Percentiles rank a stretch among this genome's conserved stretches.
phyloP scores from a whole-genome alignment of 2,329 filamentous ascomycete genomes.

The Aaosphaeria arxii region DNA sequence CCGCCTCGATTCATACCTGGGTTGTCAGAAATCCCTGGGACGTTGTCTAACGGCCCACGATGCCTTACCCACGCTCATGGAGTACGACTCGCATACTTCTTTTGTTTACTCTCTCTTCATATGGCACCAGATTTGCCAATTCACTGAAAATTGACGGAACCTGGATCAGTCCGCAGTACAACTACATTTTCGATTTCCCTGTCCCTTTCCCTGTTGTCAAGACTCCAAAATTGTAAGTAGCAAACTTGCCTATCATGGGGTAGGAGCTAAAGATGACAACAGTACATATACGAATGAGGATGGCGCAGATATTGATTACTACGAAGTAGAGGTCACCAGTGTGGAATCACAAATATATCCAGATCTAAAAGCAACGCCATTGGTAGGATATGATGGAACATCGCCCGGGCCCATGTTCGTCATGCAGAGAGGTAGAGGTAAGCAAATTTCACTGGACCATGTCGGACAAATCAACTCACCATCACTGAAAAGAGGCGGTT shows the following conservation, averaged over 20 bases:
- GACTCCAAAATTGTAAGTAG: conserved; percentile 6
- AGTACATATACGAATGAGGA: conserved; percentile 33
- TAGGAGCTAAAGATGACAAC: not conserved
- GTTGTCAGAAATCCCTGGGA: not conserved
- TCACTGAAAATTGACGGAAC: conserved; percentile 5
- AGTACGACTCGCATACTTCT: too few relatives aligned
- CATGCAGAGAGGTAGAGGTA: conserved; percentile 44
- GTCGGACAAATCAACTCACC: not conserved
- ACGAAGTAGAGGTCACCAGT: conserved; percentile 42
- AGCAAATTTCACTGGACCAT: not conserved
- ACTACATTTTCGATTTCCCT: conserved; percentile 38
- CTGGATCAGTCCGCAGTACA: conserved; percentile 37
- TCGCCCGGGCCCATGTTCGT: conserved; percentile 54
- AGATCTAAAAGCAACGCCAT: conserved; percentile 36
- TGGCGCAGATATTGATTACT: conserved; percentile 44
- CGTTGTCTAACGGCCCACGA: too few relatives aligned
- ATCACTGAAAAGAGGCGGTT: conserved; percentile 43
- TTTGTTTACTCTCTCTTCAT: not conserved
- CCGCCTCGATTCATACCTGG: not conserved
- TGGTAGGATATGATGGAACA: conserved; percentile 55
- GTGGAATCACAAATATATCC: conserved; percentile 45
- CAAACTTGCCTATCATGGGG: not conserved
- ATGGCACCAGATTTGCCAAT: not conserved
- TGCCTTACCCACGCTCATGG: too few relatives aligned
- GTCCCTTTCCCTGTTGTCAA: conserved; percentile 48